phyloP scores from a whole-genome alignment of 179 eudicot species.

The Gypsophila paniculata region DNA sequence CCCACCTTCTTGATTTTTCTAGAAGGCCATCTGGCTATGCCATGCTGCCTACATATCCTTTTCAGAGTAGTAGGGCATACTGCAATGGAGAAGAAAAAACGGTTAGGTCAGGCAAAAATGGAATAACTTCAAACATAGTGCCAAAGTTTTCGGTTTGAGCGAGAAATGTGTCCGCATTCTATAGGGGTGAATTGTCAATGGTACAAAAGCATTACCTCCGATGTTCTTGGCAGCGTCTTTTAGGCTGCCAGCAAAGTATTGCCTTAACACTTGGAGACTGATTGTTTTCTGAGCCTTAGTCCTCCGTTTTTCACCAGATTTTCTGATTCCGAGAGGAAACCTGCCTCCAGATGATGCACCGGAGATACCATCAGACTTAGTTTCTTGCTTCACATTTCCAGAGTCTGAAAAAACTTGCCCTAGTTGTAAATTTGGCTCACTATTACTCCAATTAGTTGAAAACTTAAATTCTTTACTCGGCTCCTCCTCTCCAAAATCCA shows the following conservation, averaged over 20 bases:
- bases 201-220: slow-evolving; percentile 52
- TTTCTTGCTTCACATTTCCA: slow-evolving; percentile 35
- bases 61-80: slow-evolving; percentile 95
- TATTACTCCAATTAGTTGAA: slow-evolving; percentile 36
- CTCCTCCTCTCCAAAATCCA: slow-evolving; percentile 43
- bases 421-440: slow-evolving; percentile 27
- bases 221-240: slow-evolving; percentile 88
- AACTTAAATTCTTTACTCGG: slow-evolving; percentile 45
- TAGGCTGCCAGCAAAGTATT: slow-evolving; percentile 89
- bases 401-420: slow-evolving; percentile 29
- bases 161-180: neutral
- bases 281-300: slow-evolving; percentile 71
- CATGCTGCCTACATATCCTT: slow-evolving; percentile 93
- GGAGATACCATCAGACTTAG: slow-evolving; percentile 35
- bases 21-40: slow-evolving; percentile 91
- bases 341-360: slow-evolving; percentile 36
- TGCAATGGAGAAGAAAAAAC: slow-evolving; percentile 30
- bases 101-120: neutral
- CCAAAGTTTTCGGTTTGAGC: neutral
- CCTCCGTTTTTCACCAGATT: slow-evolving; percentile 45
- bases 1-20: slow-evolving; percentile 95
- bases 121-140: neutral
- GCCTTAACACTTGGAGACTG: slow-evolving; percentile 66
- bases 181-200: neutral
- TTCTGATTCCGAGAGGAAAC: slow-evolving; percentile 31